Evolutionary conservation across 352 stramenopile genomes (phyloP), one percentile per base, ranked within the genome.

Genomic region (Globisporangium irregulare): DNA sequence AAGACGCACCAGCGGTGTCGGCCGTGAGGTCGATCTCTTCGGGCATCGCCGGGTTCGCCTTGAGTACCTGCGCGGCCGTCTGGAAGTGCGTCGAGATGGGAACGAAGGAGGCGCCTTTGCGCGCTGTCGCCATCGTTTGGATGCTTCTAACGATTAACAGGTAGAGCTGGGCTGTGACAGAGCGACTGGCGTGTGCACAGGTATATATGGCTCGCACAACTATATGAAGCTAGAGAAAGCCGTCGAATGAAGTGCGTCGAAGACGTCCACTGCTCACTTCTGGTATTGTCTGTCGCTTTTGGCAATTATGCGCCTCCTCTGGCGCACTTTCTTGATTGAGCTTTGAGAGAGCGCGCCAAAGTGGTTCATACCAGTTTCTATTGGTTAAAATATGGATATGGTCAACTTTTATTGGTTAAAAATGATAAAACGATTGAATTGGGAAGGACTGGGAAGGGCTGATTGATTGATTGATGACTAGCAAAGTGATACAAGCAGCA

Each of bases 31-130:
- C 81, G 62, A 89, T 91, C 27, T 79, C 74, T 55, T 82, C 68
- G 60, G 59, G 59, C 22, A 66, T 57, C n/a, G 67, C 29, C 3
- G 60, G 58, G 22, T 15, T 27, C 36, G 63, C 27, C 51, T 41
- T 73, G 18, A 67, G 51, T 63, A 68, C 59, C 27, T 70, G 61
- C 6, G 66, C 32, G 0, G 72, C 76, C 7, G 72, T 67, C 67
- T 88, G 76, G 69, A 92, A 92, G 64, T 91, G 82, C 70, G 75
- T 66, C 51, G 82, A 69, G 25, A 92, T 79, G 2, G 82, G 81
- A 38, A 80, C 74, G 64, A 91, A 91, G 10, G 57, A 27, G 20
- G 12, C 56, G n/a, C 56, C 57, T 50, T 59, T 61, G 51, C 68
- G 68, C 24, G 43, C 32, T n/a, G 60, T 55, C 41, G 32, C 29